Evolutionary conservation across 2,329 filamentous ascomycete genomes (phyloP), one percentile per base, ranked within the genome.

Genomic region (Neofusicoccum cordaticola): DNA sequence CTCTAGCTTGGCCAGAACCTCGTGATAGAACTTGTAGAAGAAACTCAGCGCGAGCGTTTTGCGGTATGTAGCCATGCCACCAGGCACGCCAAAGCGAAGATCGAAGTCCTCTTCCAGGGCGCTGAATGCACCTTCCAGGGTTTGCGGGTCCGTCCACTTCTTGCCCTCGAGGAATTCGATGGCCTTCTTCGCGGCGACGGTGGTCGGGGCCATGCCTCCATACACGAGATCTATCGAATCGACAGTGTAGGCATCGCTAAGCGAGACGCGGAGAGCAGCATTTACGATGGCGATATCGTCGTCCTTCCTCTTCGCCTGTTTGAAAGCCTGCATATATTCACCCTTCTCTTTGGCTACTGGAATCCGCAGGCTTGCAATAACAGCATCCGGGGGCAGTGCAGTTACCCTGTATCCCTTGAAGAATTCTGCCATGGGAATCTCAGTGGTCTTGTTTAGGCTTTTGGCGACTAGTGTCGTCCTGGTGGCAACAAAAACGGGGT

Each of bases 221-320:
- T 97, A 98, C 2, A 96, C 91, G 22, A 99, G 82, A 70, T 90
- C 92, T 66, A 87, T 88, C 68, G 89, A 88, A 66, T 88, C 84
- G 5, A 98, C 91, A 1, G 86, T 75, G 47, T 94, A 86, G 1
- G 84, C 82, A 2, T 90, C 84, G 44, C 88, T 85, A 2, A 98
- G 79, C 4, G 85, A 86, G 4, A 98, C 83, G 41, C 92, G 86
- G 65, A 98, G 78, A 1, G 94, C 93, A 34, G 90, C 88, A 56
- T 96, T 98, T 27, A 98, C 95, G 71, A 99, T 98, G 2, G 95
- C 95, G 74, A 99, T 98, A 74, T 99, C 95, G 71, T 99, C 95
- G 71, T 99, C 95, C 74, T 98, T 98, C 69, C 95, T 83, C 82
- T 99, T 99, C 0, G 95, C 88, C 76, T 98, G 94, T 78, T 99